Base-by-base conservation (phyloP, 2,329 filamentous ascomycete genomes). In the Aspergillus felis region DNA sequence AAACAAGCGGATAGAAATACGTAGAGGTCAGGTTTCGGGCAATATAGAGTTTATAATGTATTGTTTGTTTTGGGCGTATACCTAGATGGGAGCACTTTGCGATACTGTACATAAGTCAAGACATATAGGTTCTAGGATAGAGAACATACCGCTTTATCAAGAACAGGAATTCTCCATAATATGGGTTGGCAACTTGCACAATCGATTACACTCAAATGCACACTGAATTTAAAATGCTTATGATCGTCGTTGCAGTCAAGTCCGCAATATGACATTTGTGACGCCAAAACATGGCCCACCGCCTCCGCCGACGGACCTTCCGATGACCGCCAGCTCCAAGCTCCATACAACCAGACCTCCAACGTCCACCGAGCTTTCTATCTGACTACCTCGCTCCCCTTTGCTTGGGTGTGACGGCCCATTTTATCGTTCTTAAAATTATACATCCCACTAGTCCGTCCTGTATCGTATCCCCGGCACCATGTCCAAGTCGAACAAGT, bases 401-500 rank as follows among this genome's bases (percentile, higher is more conserved):
- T 47, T 25, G 44, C 24, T 47, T 27, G 44, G 44, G 44, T 47
- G 22, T 25, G 44, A 25, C 44, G 44, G 20, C 20, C 44, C 14
- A 17, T 47, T 17, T 24, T 47, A 7, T 27, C 1, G 24, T 47
- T 10, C 4, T 44, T 20, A 4, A 24, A 4, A 22, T 24, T 24
- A 20, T 57, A 9, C 28, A 14, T 27, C 2, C 24, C 2, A 0
- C 25, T 38, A 27, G 25, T 8, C 41, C 41, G 17, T 14, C 22
- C 22, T 22, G 25, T 24, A 12, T 14, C 20, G 10, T 38, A n/a
- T 6, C n/a, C 41, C 38, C 12, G 35, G 27, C 64, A 67, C 57
- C 56, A 79, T 79, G 76, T 77, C 76, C 59, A 76, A 78, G 64
- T 67, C 71, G 57, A 68, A 68, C 59, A 92, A 86, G 71, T 97